Percentiles rank a stretch among this genome's conserved stretches.
phyloP scores from a whole-genome alignment of 2,329 filamentous ascomycete species.

The Botrytis medusae region DNA sequence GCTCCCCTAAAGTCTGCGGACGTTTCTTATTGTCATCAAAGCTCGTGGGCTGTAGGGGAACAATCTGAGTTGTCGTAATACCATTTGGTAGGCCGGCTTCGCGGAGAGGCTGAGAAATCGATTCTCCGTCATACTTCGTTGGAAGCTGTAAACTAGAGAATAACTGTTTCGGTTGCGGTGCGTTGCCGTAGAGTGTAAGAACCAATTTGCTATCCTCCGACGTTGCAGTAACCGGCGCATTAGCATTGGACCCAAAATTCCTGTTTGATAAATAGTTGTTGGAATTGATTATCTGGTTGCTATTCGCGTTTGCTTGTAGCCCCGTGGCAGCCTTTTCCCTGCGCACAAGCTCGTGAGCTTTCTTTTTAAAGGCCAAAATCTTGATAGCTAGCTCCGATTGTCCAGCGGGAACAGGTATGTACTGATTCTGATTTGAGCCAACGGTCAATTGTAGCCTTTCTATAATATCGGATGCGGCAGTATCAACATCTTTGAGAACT shows the following conservation, averaged over 20 bases:
- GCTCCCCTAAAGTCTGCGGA: constrained; percentile 66
- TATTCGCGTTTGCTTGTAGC: constrained; percentile 40
- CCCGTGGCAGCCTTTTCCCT: constrained; percentile 58
- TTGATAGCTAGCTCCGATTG: constrained; percentile 35
- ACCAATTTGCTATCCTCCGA: constrained; percentile 56
- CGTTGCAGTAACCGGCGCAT: constrained; percentile 39
- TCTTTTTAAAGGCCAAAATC: constrained; percentile 54
- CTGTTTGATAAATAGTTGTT: constrained; percentile 26
- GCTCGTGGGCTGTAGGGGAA: constrained; percentile 50
- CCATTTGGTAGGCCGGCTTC: constrained; percentile 72
- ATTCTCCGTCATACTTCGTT: constrained; percentile 40
- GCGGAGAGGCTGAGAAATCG: constrained; percentile 49
- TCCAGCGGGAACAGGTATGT: constrained; percentile 27
- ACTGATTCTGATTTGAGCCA: constrained; percentile 32
- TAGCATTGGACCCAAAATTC: constrained; percentile 25
- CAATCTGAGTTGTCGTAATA: constrained; percentile 66
- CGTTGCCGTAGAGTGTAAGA: constrained; percentile 75
- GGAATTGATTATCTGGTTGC: constrained; percentile 21
- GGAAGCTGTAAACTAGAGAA: constrained; percentile 79
- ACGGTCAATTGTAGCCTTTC: constrained; percentile 48
- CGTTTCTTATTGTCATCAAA: constrained; percentile 51
- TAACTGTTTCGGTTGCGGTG: constrained; percentile 71
- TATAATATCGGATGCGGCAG: constrained; percentile 49
- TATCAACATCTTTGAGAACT: constrained; percentile 58
- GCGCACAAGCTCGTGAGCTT: constrained; percentile 61